These are phyloP conservation scores for Eucalyptus erythrocorys DNA, from an alignment of 345 rosid genomes.

Conservation along the genomic window DNA sequence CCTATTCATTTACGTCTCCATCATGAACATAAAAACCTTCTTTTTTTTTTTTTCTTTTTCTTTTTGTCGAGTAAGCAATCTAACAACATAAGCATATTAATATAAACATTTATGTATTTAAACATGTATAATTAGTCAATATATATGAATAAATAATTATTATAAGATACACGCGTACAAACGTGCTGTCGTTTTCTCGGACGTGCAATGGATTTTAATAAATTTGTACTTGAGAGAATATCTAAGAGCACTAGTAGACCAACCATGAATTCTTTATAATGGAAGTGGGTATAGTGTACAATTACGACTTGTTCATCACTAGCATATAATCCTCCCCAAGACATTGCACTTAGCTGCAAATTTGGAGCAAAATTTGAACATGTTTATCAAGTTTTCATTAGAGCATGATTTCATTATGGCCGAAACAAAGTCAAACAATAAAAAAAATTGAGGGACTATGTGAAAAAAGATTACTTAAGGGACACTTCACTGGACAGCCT, in stretches of 20 bases:
- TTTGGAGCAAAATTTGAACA: neutral
- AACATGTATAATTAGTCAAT: neutral
- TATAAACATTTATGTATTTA: neutral
- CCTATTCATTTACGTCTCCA: neutral
- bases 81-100: neutral
- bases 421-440: neutral
- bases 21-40: neutral
- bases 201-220: neutral
- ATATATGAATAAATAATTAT: neutral
- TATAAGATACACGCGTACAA: neutral
- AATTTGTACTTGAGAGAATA: neutral
- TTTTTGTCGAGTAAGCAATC: neutral
- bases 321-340: neutral
- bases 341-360: neutral
- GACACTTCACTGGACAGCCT: too few species aligned
- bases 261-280: neutral
- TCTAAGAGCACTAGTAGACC: neutral
- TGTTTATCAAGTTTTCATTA: neutral
- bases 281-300: neutral
- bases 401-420: neutral
- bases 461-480: neutral
- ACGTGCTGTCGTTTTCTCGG: neutral
- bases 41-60: neutral
- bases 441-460: neutral
- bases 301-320: neutral